Evolutionary conservation across 208 protist genomes (phyloP), one percentile per base, ranked within the genome.

Genomic region (Acanthamoeba castellanii): DNA sequence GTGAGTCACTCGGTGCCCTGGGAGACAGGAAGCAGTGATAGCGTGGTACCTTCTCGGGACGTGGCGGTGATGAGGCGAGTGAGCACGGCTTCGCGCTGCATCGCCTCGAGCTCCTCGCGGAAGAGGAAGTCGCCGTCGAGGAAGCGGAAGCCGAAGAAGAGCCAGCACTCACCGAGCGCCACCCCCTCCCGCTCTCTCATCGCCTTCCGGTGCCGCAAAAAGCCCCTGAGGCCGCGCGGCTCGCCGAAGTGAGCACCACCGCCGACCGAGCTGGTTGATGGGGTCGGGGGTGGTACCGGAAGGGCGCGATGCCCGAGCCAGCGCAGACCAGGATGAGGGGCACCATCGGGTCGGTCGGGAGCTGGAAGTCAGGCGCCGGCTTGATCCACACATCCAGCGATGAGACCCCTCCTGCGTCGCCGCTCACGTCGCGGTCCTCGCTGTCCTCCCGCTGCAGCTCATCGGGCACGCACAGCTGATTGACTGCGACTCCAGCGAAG

Each of bases 111-210:
- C 59, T 92, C 87, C 18, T 92, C 87, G 3, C 42, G 30, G 61
- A 92, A 74, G n/a, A 92, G 59, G 59, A 92, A 92, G 66, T 92
- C 87, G n/a, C 66, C 87, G 9, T 68, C 27, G 27, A 78, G 20
- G 32, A 47, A 74, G 37, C 87, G 57, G n/a, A 70, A 92, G 13
- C 87, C 87, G 45, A 92, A 92, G 87, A 92, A 92, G 14, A 92
- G 66, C 87, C 87, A 92, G 45, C 87, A 92, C 59, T 45, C 61
- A 20, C 87, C 87, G 47, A 76, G 61, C 3, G 57, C 27, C 68
- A 9, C 13, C 5, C 61, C 14, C 42, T 13, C 9, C 6, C 22
- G 59, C 37, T 92, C 61, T 32, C 3, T 57, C 68, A 78, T 30
- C 3, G 87, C 87, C n/a, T 22, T 32, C 14, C 87, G 22, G 32